Conservation (phyloP, 1,284 basidiomycete species). For the Papiliotrema laurentii region DNA sequence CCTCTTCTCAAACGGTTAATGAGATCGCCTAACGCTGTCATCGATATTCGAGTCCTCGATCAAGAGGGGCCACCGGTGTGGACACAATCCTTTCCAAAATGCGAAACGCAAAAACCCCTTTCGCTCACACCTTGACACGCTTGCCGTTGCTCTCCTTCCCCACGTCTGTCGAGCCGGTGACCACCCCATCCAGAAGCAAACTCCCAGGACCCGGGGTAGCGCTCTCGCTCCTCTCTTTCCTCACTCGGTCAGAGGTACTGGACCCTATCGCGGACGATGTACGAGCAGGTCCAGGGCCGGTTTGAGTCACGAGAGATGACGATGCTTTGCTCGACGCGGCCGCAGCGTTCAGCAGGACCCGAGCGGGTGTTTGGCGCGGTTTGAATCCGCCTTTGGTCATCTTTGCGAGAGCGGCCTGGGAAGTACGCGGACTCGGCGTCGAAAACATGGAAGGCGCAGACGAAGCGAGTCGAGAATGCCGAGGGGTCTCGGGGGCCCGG, state of each 20-base stretch:
- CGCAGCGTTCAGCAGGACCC: conserved; percentile 31
- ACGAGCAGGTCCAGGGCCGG: not conserved
- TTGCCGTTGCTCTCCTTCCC: not conserved
- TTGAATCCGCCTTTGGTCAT: conserved; percentile 39
- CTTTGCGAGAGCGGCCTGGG: conserved; percentile 18
- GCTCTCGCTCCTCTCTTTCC: conserved; percentile 7
- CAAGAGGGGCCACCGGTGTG: not conserved
- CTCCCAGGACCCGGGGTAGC: conserved; percentile 3
- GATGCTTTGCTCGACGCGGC: not conserved
- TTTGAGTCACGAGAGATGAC: not conserved
- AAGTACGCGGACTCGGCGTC: conserved; percentile 13
- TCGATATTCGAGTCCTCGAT: not conserved
- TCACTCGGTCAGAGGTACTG: not conserved
- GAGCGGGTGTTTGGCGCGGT: conserved; percentile 36
- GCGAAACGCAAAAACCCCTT: not conserved
- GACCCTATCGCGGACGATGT: not conserved
- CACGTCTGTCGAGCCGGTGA: not conserved
- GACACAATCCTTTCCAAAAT: not conserved
- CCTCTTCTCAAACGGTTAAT: no score
- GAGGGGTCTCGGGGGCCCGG: conserved; percentile 18
- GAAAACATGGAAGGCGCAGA: conserved; percentile 16
- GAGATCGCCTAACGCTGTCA: not conserved
- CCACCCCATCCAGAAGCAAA: not conserved
- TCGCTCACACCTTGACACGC: not conserved
- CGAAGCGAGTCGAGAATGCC: conserved; percentile 17